Evolutionary conservation across 202 grass and related monocot species (phyloP), one percentile per base, ranked within the genome.

Genomic region (Cymbopogon flexuosus): DNA sequence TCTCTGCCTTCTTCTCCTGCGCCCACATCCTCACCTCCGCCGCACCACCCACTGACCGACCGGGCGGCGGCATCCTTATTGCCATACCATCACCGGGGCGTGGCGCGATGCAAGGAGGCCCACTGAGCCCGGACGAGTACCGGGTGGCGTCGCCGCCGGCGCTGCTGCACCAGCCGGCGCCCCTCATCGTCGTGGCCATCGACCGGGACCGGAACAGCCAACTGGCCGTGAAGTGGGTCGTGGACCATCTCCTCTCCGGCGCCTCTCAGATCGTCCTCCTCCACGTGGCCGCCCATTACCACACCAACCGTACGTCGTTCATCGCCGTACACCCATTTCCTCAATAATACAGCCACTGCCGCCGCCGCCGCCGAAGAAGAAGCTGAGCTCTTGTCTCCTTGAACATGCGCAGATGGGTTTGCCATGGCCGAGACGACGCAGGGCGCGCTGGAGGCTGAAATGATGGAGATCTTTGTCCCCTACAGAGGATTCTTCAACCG

Each of bases 151-250:
- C 58, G 61, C 78, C 80, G 68, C 37, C 73, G 37, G 68, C 77
- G 19, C 51, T 43, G 13, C 59, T 78, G 6, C 71, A 90, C 74
- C 74, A 68, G 65, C 10, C 54, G 22, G 37, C 49, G 68, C 33
- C 81, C 29, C 60, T 78, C 37, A 83, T 85, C 29, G 85, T 86
- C 0, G 90, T 90, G 29, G 96, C 92, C 51, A 51, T 98, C 43
- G 88, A 94, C 63, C 79, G 78, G 12, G 82, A 89, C 72, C 88
- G 86, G 59, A 93, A 93, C 73, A 94, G 90, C 89, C 88, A 93
- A 27, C 87, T 87, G 33, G 90, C 96, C 52, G 85, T 88, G 78
- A 95, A 91, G 73, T 98, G 96, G 96, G 88, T 89, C 3, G 65
- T 88, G 36, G 84, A 98, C 72, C 80, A 98, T 77, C 86, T 98